phyloP scores from a whole-genome alignment of 2,329 filamentous ascomycete species.

The Cercospora berteroae region DNA sequence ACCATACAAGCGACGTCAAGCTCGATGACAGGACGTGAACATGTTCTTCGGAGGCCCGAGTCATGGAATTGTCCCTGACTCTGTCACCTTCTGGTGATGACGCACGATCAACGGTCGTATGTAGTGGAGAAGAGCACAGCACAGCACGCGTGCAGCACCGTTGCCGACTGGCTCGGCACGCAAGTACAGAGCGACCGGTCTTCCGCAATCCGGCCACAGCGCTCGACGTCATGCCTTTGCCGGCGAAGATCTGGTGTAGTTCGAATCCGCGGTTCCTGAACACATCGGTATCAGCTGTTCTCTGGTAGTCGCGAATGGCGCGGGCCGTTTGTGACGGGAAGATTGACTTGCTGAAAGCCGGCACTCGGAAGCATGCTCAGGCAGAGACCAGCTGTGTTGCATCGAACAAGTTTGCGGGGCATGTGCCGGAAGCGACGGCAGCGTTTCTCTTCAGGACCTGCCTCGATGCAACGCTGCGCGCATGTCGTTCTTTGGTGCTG shows the following conservation, averaged over 20 bases:
- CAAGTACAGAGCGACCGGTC: neutral
- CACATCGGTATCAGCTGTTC: neutral
- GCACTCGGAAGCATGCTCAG: neutral
- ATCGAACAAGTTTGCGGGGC: neutral
- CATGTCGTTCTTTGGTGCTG: neutral
- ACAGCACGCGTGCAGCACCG: neutral
- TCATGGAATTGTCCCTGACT: neutral
- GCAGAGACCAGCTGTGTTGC: constrained; percentile 3
- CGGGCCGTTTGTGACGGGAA: constrained; percentile 1
- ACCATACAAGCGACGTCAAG: neutral
- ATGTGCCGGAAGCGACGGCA: neutral
- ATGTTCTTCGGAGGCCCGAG: neutral
- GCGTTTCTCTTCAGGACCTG: neutral
- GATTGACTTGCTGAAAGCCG: neutral
- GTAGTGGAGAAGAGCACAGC: neutral
- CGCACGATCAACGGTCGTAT: neutral
- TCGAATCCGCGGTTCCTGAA: neutral
- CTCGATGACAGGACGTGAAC: neutral
- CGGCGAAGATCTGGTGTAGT: neutral
- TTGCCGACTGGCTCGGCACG: neutral
- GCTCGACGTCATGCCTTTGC: neutral
- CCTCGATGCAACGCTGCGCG: neutral
- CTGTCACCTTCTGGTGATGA: neutral
- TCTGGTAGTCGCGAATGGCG: constrained; percentile 1
- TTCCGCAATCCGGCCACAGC: neutral